Evolutionary conservation across 495 filamentous ascomycete genomes (phyloP), one percentile per base, ranked within the genome.

Genomic region (Neurospora tetrasperma): DNA sequence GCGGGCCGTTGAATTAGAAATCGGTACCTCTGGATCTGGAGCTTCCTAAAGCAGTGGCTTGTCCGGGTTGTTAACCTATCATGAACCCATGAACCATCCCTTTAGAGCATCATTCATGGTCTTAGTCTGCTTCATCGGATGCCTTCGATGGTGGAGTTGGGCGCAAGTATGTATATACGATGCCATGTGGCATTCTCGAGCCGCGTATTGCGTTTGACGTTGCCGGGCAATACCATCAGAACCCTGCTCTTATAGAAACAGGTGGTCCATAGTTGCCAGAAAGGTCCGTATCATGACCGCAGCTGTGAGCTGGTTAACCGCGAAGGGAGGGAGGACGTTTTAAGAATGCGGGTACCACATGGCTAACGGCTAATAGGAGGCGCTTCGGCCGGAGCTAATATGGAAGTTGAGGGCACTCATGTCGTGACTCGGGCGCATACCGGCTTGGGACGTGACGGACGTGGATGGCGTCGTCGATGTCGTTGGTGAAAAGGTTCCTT

Each of bases 281-380:
- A 70, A 16, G 66, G 27, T 42, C 54, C 70, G 71, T 73, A 73
- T 75, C 76, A 77, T 71, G 54, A 73, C 76, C 79, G 72, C 74
- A 79, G 72, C 62, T 74, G 73, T 69, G 73, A 75, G 73, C 70
- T 73, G 74, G 75, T 73, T 77, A 77, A 76, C 76, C 75, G 78
- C 79, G 79, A 73, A 78, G 31, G 74, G 73, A 73, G 75, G 73
- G 74, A 42, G 73, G 42, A 18, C 43, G 74, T 59, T 43, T 73
- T 62, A 27, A 23, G 48, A 23, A 62, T 31, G 54, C 54, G 54
- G 74, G 75, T 71, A 75, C 54, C 73, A 48, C 75, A 70, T 48
- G 71, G 70, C 69, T 62, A 74, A 76, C 71, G 74, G 74, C 75
- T 73, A 74, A 77, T 75, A 74, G 70, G 68, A 71, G 73, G 73